phyloP scores from a whole-genome alignment of 1,284 basidiomycete genomes.

The Rhodotorula sp. region DNA sequence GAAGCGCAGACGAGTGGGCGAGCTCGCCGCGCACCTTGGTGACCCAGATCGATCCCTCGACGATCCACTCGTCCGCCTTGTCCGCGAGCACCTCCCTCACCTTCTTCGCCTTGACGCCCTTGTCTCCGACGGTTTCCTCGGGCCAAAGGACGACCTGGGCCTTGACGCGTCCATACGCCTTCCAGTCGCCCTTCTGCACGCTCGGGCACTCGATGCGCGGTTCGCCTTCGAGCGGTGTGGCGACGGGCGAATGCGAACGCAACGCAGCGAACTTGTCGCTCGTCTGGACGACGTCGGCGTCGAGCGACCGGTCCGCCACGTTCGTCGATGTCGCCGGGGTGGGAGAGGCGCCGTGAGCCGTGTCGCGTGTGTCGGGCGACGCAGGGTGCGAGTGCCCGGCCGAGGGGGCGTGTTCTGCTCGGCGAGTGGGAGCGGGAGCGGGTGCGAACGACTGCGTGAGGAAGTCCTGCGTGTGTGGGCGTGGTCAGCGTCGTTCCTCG shows the following conservation, averaged over 20 bases:
- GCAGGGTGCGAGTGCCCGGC: background rate
- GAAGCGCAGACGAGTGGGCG: background rate
- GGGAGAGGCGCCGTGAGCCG: background rate
- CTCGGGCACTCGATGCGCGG: conserved; percentile 8
- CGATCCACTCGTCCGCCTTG: conserved; percentile 11
- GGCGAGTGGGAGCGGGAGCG: background rate
- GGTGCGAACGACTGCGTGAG: conserved; percentile 16
- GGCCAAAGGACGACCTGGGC: conserved; percentile 25
- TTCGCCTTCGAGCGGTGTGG: background rate
- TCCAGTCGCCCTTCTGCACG: conserved; percentile 28
- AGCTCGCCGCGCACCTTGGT: conserved; percentile 3
- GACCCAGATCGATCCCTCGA: conserved; percentile 25
- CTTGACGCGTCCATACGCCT: conserved; percentile 22
- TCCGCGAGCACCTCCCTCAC: background rate
- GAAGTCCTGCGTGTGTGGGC: conserved; percentile 8
- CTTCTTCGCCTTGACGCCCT: background rate
- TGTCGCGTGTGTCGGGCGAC: background rate
- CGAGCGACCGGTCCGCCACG: too few relatives aligned
- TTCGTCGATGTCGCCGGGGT: too few relatives aligned
- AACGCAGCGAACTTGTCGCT: conserved; percentile 9
- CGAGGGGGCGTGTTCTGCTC: background rate
- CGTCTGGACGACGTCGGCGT: background rate
- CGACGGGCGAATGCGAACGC: background rate
- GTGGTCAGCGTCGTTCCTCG: background rate
- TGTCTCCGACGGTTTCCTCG: conserved; percentile 4